Base-by-base conservation (phyloP, 2,329 filamentous ascomycete genomes). In the Fusarium beomiforme region DNA sequence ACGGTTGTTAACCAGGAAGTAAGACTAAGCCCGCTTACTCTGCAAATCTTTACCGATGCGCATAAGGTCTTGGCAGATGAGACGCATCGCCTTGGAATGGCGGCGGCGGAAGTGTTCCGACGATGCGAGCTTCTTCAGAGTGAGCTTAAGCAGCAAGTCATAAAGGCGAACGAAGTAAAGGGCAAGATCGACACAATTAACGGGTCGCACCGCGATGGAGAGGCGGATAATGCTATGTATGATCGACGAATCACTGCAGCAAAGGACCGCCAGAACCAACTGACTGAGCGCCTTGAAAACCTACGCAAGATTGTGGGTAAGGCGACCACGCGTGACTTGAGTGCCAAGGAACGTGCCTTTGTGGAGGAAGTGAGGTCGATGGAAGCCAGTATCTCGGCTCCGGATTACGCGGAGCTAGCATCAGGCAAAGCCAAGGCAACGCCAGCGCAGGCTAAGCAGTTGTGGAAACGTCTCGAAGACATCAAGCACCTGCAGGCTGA, bases 21-120 rank as follows among this genome's bases (percentile, higher is more conserved):
- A 58, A 87, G 89, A 64, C 86, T 94, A 24, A 92, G 90, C 24
- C 89, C 91, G 16, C 88, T 91, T 24, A 93, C 91, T 4, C 84
- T 95, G 21, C 87, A 90, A 70, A 85, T 93, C 39, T 88, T 95
- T 71, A 92, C 91, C 31, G 89, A 93, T 64, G 89, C 90, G 0
- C 93, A 95, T 78, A 90, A 91, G 76, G 83, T 92, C 8, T 84
- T 95, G 9, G 89, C 89, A 68, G 86, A 87, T 13, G 92, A 95
- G 79, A 93, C 91, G 0, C 85, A 91, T 72, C 85, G 85, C 14
- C 85, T 95, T 14, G 91, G 92, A 19, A 83, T 88, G 44, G 92
- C 91, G 2, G 92, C 91, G 2, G 88, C 92, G 3, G 91, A 94
- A 74, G 83, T 95, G 9, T 95, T 94, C 81, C 85, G 90, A 29